Base-by-base conservation (phyloP, 2,329 filamentous ascomycete species). In the Orbilia ellipsospora region DNA sequence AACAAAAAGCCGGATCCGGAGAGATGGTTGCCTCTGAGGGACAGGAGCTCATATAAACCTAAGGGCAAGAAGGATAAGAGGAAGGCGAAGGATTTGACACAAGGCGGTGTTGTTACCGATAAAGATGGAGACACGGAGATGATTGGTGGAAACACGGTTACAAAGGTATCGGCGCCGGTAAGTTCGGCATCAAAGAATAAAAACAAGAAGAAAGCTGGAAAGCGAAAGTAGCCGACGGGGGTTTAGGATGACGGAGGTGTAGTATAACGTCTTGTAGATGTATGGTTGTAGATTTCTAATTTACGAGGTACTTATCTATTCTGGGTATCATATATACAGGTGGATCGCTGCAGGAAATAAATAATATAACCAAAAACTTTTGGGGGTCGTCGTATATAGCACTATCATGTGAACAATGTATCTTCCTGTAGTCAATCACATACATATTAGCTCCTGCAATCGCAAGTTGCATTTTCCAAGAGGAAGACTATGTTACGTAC, bases 21-120 rank as follows among this genome's bases (percentile, higher is more conserved):
- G 83, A 87, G 95, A 77, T 99, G 95, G 95, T 83, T 99, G 74
- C 94, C 95, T 12, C 85, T 98, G 80, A 89, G 91, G 62, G 95
- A 99, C 82, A 88, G 95, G 69, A 95, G 92, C 79, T 92, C 89
- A 48, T 99, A 97, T 83, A 86, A 91, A 56, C 93, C 94, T 6
- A 97, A 95, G 84, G 93, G 93, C 4, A 93, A 91, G 85, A 96
- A 97, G 86, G 92, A 92, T 66, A 94, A 93, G 86, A 90, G 93
- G 86, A 91, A 90, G 83, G 90, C 89, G 3, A 85, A 87, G 76
- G 91, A 92, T 78, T 85, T 90, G 48, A 97, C 92, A 7, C 95
- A 98, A 82, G 95, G 95, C 75, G 94, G 94, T 57, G 84, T 90
- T 12, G 91, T 93, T 20, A 89, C 87, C 79, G 92, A 94, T 48